These are phyloP conservation scores for Paracoccidioides brasiliensis DNA, from an alignment of 2,329 filamentous ascomycete species.

Conservation along the genomic window DNA sequence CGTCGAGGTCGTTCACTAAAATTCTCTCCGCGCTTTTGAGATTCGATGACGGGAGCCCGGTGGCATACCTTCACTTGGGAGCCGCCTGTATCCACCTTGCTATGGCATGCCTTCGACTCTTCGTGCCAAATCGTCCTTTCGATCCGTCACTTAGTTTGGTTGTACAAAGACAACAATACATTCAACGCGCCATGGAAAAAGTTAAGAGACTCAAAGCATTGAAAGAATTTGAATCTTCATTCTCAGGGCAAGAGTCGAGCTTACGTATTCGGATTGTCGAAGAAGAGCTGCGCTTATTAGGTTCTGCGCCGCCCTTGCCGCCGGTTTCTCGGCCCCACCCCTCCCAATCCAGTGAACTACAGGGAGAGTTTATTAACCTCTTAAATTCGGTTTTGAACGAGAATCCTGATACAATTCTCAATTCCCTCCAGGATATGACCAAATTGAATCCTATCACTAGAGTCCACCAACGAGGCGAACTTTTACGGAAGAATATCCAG, in stretches of 20 bases:
- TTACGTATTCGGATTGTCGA: constrained; percentile 52
- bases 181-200: constrained; percentile 44
- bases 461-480: constrained; percentile 13
- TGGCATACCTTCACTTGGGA: constrained; percentile 29
- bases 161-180: constrained; percentile 50
- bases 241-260: constrained; percentile 56
- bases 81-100: constrained; percentile 66
- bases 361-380: constrained; percentile 71
- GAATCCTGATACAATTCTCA: constrained; percentile 20
- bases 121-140: constrained; percentile 73
- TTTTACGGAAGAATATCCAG: constrained; percentile 45
- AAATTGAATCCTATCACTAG: constrained; percentile 3
- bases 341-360: constrained; percentile 57
- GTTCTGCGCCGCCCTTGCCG: constrained; percentile 51
- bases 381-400: constrained; percentile 48
- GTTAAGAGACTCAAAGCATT: constrained; percentile 47
- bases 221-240: constrained; percentile 49
- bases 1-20: constrained; percentile 18
- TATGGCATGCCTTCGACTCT: constrained; percentile 60
- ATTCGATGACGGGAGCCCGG: too few relatives aligned
- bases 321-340: constrained; percentile 57
- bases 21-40: constrained; percentile 16
- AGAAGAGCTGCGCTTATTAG: constrained; percentile 50
- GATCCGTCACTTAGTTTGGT: constrained; percentile 56
- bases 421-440: constrained; percentile 9